phyloP scores from a whole-genome alignment of 169 alveolate species.

The Ichthyophthirius multifiliis region DNA sequence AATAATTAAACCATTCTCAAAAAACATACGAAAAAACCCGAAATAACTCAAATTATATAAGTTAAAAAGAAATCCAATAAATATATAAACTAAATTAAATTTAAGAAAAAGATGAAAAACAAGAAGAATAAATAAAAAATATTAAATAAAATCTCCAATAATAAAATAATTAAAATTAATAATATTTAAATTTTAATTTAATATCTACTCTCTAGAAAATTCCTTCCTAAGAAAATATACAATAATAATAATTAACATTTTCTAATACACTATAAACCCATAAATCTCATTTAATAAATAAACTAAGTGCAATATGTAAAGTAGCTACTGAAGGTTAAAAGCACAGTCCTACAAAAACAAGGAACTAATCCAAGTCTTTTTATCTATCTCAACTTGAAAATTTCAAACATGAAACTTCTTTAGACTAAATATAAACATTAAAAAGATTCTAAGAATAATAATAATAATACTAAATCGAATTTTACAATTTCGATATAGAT shows the following conservation, averaged over 20 bases:
- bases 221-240: not conserved
- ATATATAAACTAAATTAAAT: not conserved
- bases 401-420: not conserved
- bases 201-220: too few species aligned
- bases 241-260: not conserved
- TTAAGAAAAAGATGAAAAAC: not conserved
- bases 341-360: not conserved
- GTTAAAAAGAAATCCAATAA: not conserved
- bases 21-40: not conserved
- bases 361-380: not conserved
- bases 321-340: not conserved
- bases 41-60: not conserved
- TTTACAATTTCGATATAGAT: slow-evolving; percentile 41
- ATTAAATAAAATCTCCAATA: not conserved
- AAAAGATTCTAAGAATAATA: slow-evolving; percentile 23
- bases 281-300: not conserved
- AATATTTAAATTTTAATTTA: too few species aligned
- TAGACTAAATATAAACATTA: not conserved
- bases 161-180: not conserved
- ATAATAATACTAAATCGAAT: slow-evolving; percentile 35
- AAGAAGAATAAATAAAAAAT: not conserved
- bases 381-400: not conserved
- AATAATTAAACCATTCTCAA: not conserved
- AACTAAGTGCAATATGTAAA: not conserved
- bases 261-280: not conserved